A percentile compares a stretch with the other conserved stretches of the same genome.
phyloP scores from a whole-genome alignment of 129 eudicot species.

The Silybum marianum region DNA sequence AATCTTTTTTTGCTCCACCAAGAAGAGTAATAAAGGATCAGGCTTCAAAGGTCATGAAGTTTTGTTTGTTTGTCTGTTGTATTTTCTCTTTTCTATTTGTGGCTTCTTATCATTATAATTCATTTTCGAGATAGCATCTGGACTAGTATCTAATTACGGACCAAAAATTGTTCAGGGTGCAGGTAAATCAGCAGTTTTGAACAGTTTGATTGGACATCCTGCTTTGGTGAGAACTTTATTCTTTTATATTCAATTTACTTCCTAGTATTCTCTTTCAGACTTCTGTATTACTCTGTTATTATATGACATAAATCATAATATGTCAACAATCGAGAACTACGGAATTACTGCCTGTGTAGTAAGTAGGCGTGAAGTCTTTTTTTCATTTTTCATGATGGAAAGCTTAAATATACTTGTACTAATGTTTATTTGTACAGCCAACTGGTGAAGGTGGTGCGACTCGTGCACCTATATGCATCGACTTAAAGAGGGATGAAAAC shows the following conservation, averaged over 20 bases:
- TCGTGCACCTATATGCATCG: constrained; percentile 92
- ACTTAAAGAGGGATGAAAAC: constrained; percentile 74
- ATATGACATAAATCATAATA: background rate
- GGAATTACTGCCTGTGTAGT: constrained; percentile 8
- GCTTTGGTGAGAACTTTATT: constrained; percentile 63
- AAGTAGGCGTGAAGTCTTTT: background rate
- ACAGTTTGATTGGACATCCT: constrained; percentile 98
- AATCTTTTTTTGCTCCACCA: constrained; percentile 4
- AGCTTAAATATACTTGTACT: constrained; percentile 14
- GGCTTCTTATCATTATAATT: background rate
- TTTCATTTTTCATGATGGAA: constrained; percentile 1
- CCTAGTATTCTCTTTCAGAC: background rate
- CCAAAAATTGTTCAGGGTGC: constrained; percentile 73
- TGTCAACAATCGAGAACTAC: constrained; percentile 1
- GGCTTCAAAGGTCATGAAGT: background rate
- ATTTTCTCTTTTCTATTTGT: background rate
- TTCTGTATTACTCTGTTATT: background rate
- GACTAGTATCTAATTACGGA: constrained; percentile 19
- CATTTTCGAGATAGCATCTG: background rate
- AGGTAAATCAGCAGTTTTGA: constrained; percentile 97
- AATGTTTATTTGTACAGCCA: constrained; percentile 55
- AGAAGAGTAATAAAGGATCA: background rate
- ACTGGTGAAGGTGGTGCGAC: constrained; percentile 99
- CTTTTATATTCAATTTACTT: background rate
- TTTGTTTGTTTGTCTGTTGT: background rate